A percentile compares a stretch with the other conserved stretches of the same genome.
Evolutionary conservation across 352 stramenopile species (phyloP).

Genomic region (Phytophthora agathidicida): DNA sequence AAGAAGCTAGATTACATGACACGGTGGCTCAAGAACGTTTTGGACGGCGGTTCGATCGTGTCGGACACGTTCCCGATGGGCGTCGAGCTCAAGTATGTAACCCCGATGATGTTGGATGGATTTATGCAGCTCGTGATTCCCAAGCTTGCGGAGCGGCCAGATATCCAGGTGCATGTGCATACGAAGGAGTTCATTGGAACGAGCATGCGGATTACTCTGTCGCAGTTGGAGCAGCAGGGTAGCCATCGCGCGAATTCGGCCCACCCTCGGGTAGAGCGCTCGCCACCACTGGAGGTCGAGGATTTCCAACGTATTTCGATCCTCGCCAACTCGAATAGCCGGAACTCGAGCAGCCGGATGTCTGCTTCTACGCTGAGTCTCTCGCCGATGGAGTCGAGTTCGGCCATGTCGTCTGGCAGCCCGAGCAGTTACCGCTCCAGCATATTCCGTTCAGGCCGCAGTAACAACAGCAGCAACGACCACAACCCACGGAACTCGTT

Average conservation of each 20-base stretch:
- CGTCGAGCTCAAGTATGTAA: slow-evolving; percentile 90
- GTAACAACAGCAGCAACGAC: slow-evolving; percentile 36
- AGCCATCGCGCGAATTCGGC: background rate
- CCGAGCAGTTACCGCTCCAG: slow-evolving; percentile 51
- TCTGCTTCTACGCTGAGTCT: slow-evolving; percentile 61
- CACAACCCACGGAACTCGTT: slow-evolving; percentile 59
- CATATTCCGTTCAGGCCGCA: slow-evolving; percentile 57
- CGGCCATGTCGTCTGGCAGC: slow-evolving; percentile 42
- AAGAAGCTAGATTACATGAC: slow-evolving; percentile 93
- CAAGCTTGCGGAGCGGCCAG: slow-evolving; percentile 81
- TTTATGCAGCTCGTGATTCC: slow-evolving; percentile 92
- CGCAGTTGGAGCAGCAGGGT: slow-evolving; percentile 50
- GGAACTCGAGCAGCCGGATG: slow-evolving; percentile 46
- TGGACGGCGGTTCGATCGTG: slow-evolving; percentile 84
- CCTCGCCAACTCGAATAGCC: slow-evolving; percentile 45
- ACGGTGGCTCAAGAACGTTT: slow-evolving; percentile 88
- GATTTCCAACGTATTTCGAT: slow-evolving; percentile 79
- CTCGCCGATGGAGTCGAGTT: slow-evolving; percentile 52
- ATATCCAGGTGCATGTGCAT: slow-evolving; percentile 89
- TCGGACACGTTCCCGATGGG: slow-evolving; percentile 90
- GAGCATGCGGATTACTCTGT: slow-evolving; percentile 89
- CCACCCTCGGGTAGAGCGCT: slow-evolving; percentile 38
- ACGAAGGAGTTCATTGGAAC: slow-evolving; percentile 92
- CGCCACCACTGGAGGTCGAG: slow-evolving; percentile 56
- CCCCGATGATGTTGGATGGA: slow-evolving; percentile 90